Conservation (phyloP, 257 asterid genomes). For the Thymus mandschuricus region DNA sequence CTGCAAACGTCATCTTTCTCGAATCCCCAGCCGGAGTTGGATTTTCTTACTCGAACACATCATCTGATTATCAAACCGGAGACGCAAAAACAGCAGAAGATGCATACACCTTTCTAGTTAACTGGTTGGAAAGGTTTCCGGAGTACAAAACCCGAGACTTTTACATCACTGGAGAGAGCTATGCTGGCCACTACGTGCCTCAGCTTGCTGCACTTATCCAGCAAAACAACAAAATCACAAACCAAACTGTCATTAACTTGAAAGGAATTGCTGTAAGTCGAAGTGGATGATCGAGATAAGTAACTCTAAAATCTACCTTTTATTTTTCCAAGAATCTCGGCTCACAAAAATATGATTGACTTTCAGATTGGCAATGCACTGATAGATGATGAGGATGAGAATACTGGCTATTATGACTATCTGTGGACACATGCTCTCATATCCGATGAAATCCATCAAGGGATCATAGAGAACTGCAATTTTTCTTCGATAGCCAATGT, state of each 20-base stretch:
- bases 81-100: conserved; percentile 49
- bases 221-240: conserved; percentile 44
- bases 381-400: conserved; percentile 34
- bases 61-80: conserved; percentile 50
- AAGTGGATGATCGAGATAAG: not conserved
- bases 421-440: conserved; percentile 52
- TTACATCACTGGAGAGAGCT: conserved; percentile 63
- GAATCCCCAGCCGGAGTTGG: conserved; percentile 78
- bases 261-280: conserved; percentile 61
- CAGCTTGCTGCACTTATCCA: conserved; percentile 60
- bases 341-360: not conserved
- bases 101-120: conserved; percentile 47
- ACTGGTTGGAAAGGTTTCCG: conserved; percentile 70
- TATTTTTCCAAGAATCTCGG: not conserved
- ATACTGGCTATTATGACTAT: conserved; percentile 40
- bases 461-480: conserved; percentile 42
- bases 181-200: conserved; percentile 65
- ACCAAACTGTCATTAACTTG: conserved; percentile 47
- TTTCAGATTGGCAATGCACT: conserved; percentile 57
- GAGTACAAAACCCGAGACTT: conserved; percentile 60
- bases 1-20: conserved; percentile 56
- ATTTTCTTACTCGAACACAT: conserved; percentile 59
- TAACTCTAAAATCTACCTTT: too few relatives aligned
- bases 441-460: conserved; percentile 54
- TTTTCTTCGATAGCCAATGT: conserved; percentile 25